Evolutionary conservation across 768 basidiomycete species (phyloP).

Genomic region (Mycena maculata): DNA sequence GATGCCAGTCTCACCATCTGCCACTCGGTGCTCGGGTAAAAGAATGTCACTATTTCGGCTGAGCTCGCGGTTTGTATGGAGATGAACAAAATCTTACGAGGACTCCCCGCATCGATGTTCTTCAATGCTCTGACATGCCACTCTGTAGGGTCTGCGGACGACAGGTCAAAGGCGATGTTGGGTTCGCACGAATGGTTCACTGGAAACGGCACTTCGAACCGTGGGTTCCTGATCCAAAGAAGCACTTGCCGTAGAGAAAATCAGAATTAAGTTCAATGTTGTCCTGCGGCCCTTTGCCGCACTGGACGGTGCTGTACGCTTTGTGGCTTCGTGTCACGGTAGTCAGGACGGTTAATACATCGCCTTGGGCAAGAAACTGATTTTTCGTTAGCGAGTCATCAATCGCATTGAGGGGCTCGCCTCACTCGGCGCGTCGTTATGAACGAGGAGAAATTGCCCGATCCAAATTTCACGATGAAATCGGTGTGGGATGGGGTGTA

Average conservation of each 20-base stretch:
- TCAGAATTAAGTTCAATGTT: constrained; percentile 72
- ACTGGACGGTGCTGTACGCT: constrained; percentile 66
- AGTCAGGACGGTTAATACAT: constrained; percentile 48
- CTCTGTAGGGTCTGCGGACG: constrained; percentile 50
- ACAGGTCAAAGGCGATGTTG: constrained; percentile 65
- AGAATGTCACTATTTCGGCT: constrained; percentile 59
- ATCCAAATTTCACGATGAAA: constrained; percentile 50
- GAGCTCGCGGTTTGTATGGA: neutral
- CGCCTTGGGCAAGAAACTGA: constrained; percentile 53
- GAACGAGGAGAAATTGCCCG: constrained; percentile 51
- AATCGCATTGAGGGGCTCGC: neutral
- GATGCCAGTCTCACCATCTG: too few relatives aligned
- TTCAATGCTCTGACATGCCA: constrained; percentile 64
- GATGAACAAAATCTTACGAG: constrained; percentile 47
- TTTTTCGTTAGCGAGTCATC: neutral
- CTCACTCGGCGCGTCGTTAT: constrained; percentile 51
- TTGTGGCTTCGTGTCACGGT: constrained; percentile 49
- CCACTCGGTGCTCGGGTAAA: constrained; percentile 79
- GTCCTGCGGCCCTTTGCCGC: constrained; percentile 55
- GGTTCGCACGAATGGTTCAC: constrained; percentile 76
- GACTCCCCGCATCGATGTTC: constrained; percentile 49
- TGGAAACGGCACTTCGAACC: constrained; percentile 33
- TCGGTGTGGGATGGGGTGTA: constrained; percentile 49
- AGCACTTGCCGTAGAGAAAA: constrained; percentile 63
- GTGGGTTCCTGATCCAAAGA: neutral